Percentiles rank a stretch among this genome's conserved stretches.
Conservation (phyloP, 1,139 yeast genomes). For the Yamadazyma triangularis region DNA sequence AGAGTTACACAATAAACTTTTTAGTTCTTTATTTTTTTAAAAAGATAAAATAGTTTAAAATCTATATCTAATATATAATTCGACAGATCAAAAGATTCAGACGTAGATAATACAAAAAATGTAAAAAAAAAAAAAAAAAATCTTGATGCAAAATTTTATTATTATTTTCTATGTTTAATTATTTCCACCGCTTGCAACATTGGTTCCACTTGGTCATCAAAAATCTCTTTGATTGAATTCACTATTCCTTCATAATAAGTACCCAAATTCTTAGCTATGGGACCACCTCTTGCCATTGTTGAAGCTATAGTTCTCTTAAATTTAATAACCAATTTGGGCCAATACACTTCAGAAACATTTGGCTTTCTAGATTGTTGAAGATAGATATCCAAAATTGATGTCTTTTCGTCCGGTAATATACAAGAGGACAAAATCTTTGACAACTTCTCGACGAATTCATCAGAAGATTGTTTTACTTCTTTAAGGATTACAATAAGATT, state of each 20-base stretch:
- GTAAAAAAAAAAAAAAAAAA: no score
- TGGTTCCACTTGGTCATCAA: slow-evolving; percentile 11
- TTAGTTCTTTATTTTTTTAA: no score
- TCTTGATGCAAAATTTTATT: no score
- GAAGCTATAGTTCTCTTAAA: slow-evolving; percentile 62
- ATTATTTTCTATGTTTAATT: slow-evolving; percentile 22
- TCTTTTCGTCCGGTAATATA: slow-evolving; percentile 9
- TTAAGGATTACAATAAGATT: slow-evolving; percentile 31
- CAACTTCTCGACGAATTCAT: slow-evolving; percentile 21
- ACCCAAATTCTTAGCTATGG: slow-evolving; percentile 62
- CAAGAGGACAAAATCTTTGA: slow-evolving; percentile 18
- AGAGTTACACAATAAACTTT: slow-evolving; percentile 22
- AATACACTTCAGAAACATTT: slow-evolving; percentile 16
- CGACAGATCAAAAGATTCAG: no score
- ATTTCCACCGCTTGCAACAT: slow-evolving; percentile 38
- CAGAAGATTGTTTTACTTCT: slow-evolving; percentile 25
- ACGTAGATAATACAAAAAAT: no score
- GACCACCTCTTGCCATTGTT: slow-evolving; percentile 71
- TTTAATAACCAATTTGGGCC: slow-evolving; percentile 28
- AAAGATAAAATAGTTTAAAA: no score
- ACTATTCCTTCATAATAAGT: slow-evolving; percentile 46
- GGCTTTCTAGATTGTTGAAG: neutral
- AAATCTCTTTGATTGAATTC: slow-evolving; percentile 34
- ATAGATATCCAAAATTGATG: neutral
- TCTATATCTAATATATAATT: no score